Evolutionary conservation across 495 filamentous ascomycete genomes (phyloP).

Genomic region (Podospora bellae-mahoneyi): DNA sequence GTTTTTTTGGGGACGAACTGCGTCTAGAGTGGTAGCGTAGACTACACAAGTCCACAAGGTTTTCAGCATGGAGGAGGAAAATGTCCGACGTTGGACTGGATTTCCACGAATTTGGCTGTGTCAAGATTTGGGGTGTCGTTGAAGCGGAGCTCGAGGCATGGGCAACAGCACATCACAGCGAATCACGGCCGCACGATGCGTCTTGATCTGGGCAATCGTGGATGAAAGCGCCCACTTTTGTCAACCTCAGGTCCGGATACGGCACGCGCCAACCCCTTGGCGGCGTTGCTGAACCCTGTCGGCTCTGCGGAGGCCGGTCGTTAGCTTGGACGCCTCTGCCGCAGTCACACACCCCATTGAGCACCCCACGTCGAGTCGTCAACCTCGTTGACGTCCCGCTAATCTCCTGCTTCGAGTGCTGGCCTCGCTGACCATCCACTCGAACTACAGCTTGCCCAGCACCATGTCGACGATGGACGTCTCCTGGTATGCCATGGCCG

Average conservation of each 20-base stretch:
- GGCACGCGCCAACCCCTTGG: background rate
- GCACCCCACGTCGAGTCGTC: constrained; percentile 18
- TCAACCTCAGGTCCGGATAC: background rate
- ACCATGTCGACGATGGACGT: constrained; percentile 5
- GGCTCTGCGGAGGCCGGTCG: constrained; percentile 7
- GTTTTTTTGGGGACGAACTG: background rate
- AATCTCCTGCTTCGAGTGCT: constrained; percentile 2
- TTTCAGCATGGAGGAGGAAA: background rate
- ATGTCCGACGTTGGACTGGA: background rate
- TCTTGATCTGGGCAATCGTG: constrained; percentile 15
- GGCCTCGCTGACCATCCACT: constrained; percentile 1
- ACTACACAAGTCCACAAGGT: background rate
- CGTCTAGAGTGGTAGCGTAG: background rate
- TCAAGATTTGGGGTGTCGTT: background rate
- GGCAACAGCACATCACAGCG: background rate
- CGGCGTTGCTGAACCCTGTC: constrained; percentile 15
- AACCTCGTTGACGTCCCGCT: constrained; percentile 1
- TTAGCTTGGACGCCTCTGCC: constrained; percentile 16
- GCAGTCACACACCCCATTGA: constrained; percentile 7
- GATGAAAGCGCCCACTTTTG: constrained; percentile 15
- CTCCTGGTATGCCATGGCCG: background rate
- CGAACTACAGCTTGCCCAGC: constrained; percentile 11
- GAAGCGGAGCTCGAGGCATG: background rate
- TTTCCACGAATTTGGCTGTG: background rate
- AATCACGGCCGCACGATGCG: background rate